A percentile compares a stretch with the other conserved stretches of the same genome.
These are phyloP conservation scores for Penicillium digitatum DNA, from an alignment of 2,329 filamentous ascomycete species.

Conservation along the genomic window DNA sequence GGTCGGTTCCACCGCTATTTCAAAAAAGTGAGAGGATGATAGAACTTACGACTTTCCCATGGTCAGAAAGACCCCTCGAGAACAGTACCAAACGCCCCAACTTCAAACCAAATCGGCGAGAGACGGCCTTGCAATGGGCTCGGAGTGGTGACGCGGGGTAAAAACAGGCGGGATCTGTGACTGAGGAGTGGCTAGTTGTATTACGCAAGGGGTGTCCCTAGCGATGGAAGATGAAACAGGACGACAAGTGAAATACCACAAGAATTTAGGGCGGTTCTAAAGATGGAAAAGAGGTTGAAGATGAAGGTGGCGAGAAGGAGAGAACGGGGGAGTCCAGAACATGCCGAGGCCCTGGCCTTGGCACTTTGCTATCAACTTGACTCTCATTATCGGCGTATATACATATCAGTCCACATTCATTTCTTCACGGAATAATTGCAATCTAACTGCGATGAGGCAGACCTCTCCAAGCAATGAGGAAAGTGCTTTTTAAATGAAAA, in stretches of 20 bases:
- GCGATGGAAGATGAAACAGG: not conserved
- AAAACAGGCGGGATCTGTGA: slow-evolving; percentile 19
- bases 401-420: not conserved
- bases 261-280: not conserved
- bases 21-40: not conserved
- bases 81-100: slow-evolving; percentile 7
- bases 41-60: slow-evolving; percentile 40
- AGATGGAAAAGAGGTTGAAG: slow-evolving; percentile 3
- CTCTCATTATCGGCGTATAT: slow-evolving; percentile 1
- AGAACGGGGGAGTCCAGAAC: slow-evolving; percentile 17
- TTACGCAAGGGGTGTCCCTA: not conserved
- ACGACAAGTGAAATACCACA: not conserved
- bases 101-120: not conserved
- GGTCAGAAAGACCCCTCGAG: slow-evolving; percentile 17
- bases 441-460: not conserved
- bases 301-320: slow-evolving; percentile 13
- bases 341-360: slow-evolving; percentile 19
- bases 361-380: slow-evolving; percentile 6
- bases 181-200: slow-evolving; percentile 15
- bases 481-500: not conserved
- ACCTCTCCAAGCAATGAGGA: not conserved
- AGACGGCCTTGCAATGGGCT: slow-evolving; percentile 4
- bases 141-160: slow-evolving; percentile 22
- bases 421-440: not conserved
- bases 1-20: not conserved